These are phyloP conservation scores for Suzukiozyma palmioleophila DNA, from an alignment of 1,139 yeast species.

Conservation along the genomic window DNA sequence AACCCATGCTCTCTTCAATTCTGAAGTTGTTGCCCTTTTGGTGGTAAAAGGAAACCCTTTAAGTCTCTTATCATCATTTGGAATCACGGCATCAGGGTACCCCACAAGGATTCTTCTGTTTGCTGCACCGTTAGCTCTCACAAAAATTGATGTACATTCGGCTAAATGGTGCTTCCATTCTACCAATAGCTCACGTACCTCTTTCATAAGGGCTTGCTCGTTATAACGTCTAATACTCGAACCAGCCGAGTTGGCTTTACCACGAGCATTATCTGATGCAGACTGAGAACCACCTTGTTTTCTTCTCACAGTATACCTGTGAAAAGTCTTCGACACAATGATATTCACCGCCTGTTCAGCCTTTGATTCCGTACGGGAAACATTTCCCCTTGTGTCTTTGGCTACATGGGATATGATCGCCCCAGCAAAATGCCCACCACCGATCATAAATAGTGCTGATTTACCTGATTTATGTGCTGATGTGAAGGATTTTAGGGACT, in stretches of 20 bases:
- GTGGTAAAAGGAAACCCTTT: conserved; percentile 84
- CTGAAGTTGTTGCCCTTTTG: conserved; percentile 78
- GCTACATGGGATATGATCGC: conserved; percentile 79
- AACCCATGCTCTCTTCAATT: conserved; percentile 81
- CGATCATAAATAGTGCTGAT: conserved; percentile 86
- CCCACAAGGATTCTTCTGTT: conserved; percentile 66
- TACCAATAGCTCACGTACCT: conserved; percentile 62
- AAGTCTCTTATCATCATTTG: conserved; percentile 52
- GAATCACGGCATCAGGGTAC: conserved; percentile 51
- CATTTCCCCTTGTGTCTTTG: conserved; percentile 50
- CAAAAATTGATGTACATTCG: conserved; percentile 65
- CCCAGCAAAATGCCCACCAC: conserved; percentile 98
- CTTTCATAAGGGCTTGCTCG: conserved; percentile 77
- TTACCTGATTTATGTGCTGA: conserved; percentile 16
- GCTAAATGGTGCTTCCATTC: conserved; percentile 61
- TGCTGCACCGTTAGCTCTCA: conserved; percentile 76
- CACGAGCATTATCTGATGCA: conserved; percentile 86
- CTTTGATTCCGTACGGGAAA: conserved; percentile 36
- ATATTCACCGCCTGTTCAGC: conserved; percentile 62
- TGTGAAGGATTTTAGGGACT: conserved; percentile 34
- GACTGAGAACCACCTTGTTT: conserved; percentile 98
- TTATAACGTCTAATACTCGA: conserved; percentile 84
- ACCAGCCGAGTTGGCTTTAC: conserved; percentile 97
- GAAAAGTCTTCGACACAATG: conserved; percentile 79
- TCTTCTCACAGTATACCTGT: conserved; percentile 91